phyloP scores from a whole-genome alignment of 495 filamentous ascomycete species.

The Choiromyces venosus region DNA sequence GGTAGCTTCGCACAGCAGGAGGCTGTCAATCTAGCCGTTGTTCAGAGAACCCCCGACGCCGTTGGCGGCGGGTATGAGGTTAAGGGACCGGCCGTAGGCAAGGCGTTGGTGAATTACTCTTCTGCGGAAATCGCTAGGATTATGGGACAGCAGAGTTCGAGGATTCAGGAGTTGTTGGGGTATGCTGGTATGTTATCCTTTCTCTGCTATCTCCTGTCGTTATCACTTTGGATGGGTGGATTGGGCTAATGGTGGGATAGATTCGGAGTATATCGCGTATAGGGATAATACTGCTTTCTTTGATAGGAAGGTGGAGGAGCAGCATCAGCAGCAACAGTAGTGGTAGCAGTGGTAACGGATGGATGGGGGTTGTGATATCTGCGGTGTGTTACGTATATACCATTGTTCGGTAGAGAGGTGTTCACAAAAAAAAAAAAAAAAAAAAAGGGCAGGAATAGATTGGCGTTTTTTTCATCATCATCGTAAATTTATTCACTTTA shows the following conservation, averaged over 20 bases:
- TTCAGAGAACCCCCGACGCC: constrained; percentile 49
- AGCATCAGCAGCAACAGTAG: constrained; percentile 7
- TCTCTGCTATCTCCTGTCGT: background rate
- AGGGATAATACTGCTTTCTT: constrained; percentile 84
- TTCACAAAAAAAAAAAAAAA: no score
- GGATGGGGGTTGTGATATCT: background rate
- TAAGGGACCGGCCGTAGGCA: constrained; percentile 69
- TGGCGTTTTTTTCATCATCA: background rate
- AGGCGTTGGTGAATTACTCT: constrained; percentile 92
- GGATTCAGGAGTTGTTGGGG: constrained; percentile 71
- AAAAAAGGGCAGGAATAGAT: background rate
- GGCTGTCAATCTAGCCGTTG: constrained; percentile 75
- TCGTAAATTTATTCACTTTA: background rate
- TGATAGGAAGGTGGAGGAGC: constrained; percentile 41
- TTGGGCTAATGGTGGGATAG: constrained; percentile 38
- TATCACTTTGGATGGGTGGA: background rate
- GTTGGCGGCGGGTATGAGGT: constrained; percentile 45
- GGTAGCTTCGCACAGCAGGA: constrained; percentile 88
- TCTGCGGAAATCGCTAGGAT: constrained; percentile 73
- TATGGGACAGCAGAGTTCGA: constrained; percentile 72
- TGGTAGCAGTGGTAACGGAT: background rate
- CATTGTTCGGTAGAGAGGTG: background rate
- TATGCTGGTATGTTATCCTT: constrained; percentile 53
- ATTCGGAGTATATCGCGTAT: constrained; percentile 89
- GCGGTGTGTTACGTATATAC: background rate